phyloP scores from a whole-genome alignment of 163 green algal species.

The Dunaliella salina region DNA sequence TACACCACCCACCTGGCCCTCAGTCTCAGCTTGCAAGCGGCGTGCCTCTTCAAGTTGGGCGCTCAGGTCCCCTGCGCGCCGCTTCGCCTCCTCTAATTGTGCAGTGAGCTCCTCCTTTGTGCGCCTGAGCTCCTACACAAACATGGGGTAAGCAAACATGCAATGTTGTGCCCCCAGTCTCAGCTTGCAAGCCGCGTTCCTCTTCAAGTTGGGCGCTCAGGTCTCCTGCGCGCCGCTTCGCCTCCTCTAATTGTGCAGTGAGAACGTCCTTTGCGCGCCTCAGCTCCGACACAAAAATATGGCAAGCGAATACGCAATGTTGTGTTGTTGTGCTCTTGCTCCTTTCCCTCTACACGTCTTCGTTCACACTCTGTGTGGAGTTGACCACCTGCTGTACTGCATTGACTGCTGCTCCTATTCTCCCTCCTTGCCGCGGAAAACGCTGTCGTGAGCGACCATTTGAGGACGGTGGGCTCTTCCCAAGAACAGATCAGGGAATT shows the following conservation, averaged over 20 bases:
- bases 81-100: not conserved
- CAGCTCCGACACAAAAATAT: not conserved
- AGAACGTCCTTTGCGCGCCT: not conserved
- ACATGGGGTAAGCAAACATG: too few species aligned
- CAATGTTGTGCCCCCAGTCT: not conserved
- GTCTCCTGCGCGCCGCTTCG: not conserved
- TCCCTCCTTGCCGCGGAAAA: too few species aligned
- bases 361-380: too few species aligned
- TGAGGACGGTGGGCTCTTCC: too few species aligned
- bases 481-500: too few species aligned
- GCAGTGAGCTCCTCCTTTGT: not conserved
- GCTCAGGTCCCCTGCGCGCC: not conserved
- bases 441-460: too few species aligned
- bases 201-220: not conserved
- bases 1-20: not conserved
- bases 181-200: not conserved
- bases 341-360: too few species aligned
- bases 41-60: not conserved
- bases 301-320: too few species aligned
- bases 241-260: not conserved
- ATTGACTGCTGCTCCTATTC: too few species aligned
- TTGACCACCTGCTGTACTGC: too few species aligned
- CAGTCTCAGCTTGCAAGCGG: not conserved
- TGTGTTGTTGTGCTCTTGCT: too few species aligned
- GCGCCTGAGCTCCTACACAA: not conserved